Base-by-base conservation (phyloP, 257 asterid genomes). In the Primulina eburnea region DNA sequence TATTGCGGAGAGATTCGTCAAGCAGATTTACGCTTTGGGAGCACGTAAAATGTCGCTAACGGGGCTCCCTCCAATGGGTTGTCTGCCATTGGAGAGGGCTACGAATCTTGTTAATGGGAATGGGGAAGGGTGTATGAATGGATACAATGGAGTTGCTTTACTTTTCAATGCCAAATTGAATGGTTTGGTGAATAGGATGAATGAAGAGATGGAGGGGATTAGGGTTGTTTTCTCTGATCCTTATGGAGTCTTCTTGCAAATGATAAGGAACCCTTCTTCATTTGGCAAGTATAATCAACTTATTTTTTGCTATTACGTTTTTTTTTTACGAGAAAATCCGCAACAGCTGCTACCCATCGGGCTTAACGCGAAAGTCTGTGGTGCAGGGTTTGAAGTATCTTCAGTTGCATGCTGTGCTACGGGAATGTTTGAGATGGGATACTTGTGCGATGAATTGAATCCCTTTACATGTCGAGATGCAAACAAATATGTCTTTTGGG, bases 41-140 rank as follows among this genome's bases (percentile, higher is more conserved):
- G 96, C 93, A 2, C 79, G 96, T 1, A 90, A 92, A 62, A 83
- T 92, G 24, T 82, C 85, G 1, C 50, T 92, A 14, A 81, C 91
- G 4, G 96, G 92, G 63, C 83, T 92, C 12, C 97, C 97, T 1
- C 98, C 98, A 20, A 92, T 92, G 96, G 98, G 98, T 4, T 92
- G 98, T 72, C 67, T 92, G 62, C 98, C 97, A 2, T 26, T 92
- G 70, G 98, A 92, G 79, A 85, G 98, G 76, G 69, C 88, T 17
- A 87, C 88, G 3, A 92, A 86, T 30, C 86, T 71, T 58, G 53
- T 90, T 4, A 80, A 80, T 64, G 98, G 98, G 17, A 72, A 80
- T 53, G 98, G 97, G 18, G 73, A 72, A 43, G 83, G 61, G 6
- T 93, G 98, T 79, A 69, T 75, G 75, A 89, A 93, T 6, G 74